Conservation (phyloP, 2,329 filamentous ascomycete genomes). For the Davidsoniella eucalypti region DNA sequence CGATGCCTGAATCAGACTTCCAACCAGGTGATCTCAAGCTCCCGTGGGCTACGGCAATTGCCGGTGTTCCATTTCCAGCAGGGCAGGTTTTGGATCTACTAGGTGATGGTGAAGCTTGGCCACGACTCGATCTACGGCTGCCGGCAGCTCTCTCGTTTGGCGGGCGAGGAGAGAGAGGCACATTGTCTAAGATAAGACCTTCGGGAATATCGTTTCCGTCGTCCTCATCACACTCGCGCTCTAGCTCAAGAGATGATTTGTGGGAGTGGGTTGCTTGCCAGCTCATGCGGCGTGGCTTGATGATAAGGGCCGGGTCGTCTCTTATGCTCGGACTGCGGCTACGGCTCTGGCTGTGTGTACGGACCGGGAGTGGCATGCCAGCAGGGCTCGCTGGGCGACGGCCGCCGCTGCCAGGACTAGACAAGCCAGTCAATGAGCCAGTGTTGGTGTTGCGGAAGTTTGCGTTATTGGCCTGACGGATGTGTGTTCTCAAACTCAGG, state of each 20-base stretch:
- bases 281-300: constrained; percentile 40
- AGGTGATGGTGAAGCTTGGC: constrained; percentile 9
- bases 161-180: constrained; percentile 62
- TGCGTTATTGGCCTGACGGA: constrained; percentile 27
- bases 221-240: constrained; percentile 61
- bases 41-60: constrained; percentile 41
- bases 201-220: constrained; percentile 65
- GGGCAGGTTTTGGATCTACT: constrained; percentile 29
- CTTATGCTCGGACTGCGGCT: constrained; percentile 36
- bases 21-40: constrained; percentile 40
- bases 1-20: constrained; percentile 29
- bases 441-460: constrained; percentile 37
- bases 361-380: constrained; percentile 10
- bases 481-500: constrained; percentile 28
- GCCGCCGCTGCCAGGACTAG: constrained; percentile 2
- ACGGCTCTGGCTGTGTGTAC: constrained; percentile 18
- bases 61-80: constrained; percentile 47
- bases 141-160: constrained; percentile 33
- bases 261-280: constrained; percentile 52
- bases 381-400: constrained; percentile 8
- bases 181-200: constrained; percentile 63
- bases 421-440: constrained; percentile 20
- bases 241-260: constrained; percentile 54
- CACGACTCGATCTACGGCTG: constrained; percentile 21
- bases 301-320: constrained; percentile 24